Percentiles rank a stretch among this genome's conserved stretches.
phyloP scores from a whole-genome alignment of 257 asterid genomes.

The Anisodus acutangulus region DNA sequence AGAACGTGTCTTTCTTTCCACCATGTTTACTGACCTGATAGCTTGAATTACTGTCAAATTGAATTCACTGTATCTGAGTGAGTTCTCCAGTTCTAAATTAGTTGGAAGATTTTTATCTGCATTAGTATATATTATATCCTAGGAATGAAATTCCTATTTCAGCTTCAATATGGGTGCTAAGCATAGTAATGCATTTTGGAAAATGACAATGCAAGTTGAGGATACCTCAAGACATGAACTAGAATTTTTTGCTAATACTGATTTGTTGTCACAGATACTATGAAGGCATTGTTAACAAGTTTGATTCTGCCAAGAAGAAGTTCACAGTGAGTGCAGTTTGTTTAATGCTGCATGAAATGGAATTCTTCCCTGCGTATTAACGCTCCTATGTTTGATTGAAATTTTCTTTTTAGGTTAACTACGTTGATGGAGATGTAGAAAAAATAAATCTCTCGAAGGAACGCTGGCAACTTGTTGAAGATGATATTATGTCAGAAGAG shows the following conservation, averaged over 20 bases:
- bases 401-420: slow-evolving; percentile 54
- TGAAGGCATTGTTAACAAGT: slow-evolving; percentile 68
- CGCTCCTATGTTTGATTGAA: slow-evolving; percentile 25
- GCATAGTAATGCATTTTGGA: not conserved
- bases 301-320: slow-evolving; percentile 75
- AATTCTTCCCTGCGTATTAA: slow-evolving; percentile 17
- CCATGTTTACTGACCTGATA: not conserved
- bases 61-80: not conserved
- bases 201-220: not conserved
- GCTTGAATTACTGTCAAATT: slow-evolving; percentile 9
- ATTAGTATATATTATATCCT: not conserved
- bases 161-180: not conserved
- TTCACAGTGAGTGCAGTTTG: slow-evolving; percentile 63
- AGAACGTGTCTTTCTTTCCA: not conserved
- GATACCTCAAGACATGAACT: not conserved
- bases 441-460: slow-evolving; percentile 62
- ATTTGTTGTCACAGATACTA: slow-evolving; percentile 67
- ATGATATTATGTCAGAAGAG: slow-evolving; percentile 50
- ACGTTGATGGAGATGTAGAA: slow-evolving; percentile 86
- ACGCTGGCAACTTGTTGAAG: slow-evolving; percentile 60
- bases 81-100: not conserved
- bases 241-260: slow-evolving; percentile 30
- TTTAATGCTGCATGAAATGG: slow-evolving; percentile 35
- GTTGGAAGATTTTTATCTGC: not conserved
- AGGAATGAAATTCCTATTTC: not conserved